Conservation (phyloP, 1,284 basidiomycete genomes). For the Spongispora temasekensis region DNA sequence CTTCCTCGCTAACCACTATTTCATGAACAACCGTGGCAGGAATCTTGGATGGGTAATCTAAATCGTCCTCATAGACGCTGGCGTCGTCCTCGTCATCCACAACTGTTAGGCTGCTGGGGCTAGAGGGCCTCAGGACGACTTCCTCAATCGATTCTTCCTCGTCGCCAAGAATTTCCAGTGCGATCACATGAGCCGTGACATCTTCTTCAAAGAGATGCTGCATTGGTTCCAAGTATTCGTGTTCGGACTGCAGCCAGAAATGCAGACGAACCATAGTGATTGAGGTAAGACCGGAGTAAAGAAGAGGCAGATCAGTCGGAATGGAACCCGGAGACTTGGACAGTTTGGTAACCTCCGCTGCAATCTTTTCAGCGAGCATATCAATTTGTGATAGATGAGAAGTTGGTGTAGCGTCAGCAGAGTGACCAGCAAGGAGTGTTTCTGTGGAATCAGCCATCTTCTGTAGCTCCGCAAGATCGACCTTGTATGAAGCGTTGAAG, state of each 20-base stretch:
- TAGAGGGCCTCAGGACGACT: slow-evolving; percentile 2
- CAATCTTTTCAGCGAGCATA: slow-evolving; percentile 21
- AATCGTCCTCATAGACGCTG: slow-evolving; percentile 3
- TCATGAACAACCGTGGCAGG: neutral
- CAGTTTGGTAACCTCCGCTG: slow-evolving; percentile 19
- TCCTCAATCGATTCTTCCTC: slow-evolving; percentile 16
- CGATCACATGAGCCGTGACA: slow-evolving; percentile 21
- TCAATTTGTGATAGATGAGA: slow-evolving; percentile 14
- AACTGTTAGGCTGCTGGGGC: slow-evolving; percentile 21
- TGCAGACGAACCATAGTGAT: slow-evolving; percentile 30
- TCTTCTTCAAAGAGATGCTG: slow-evolving; percentile 26
- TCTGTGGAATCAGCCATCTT: slow-evolving; percentile 23
- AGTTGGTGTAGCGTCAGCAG: slow-evolving; percentile 4
- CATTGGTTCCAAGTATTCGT: slow-evolving; percentile 25
- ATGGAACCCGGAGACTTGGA: slow-evolving; percentile 18
- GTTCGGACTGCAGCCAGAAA: slow-evolving; percentile 29
- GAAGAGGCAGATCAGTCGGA: slow-evolving; percentile 19
- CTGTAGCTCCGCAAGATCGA: slow-evolving; percentile 28
- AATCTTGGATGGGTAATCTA: slow-evolving; percentile 9
- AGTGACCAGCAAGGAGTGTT: slow-evolving; percentile 7
- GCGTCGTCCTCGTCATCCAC: slow-evolving; percentile 23
- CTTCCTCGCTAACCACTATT: slow-evolving; percentile 3
- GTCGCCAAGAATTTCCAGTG: slow-evolving; percentile 23
- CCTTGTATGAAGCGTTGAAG: slow-evolving; percentile 33
- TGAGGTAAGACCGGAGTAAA: slow-evolving; percentile 28